Percentiles rank a stretch among this genome's conserved stretches.
These are phyloP conservation scores for Puccinia triticina DNA, from an alignment of 1,284 basidiomycete species.

Conservation along the genomic window DNA sequence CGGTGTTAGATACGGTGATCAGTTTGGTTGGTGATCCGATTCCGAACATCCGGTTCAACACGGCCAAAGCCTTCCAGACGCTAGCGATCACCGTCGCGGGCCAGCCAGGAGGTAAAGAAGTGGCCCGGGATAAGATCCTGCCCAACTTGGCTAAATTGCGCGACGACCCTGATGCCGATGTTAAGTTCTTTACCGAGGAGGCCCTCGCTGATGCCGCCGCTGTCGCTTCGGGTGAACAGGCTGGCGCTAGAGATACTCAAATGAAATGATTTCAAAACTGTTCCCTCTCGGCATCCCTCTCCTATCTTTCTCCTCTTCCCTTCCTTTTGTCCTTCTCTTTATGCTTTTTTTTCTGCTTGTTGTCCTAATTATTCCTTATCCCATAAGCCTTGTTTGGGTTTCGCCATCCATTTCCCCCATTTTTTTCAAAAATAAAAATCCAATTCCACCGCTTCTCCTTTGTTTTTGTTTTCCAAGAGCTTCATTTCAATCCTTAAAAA, in stretches of 20 bases:
- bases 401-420: neutral
- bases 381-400: neutral
- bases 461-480: too few relatives aligned
- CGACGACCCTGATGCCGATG: constrained; percentile 91
- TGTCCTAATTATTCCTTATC: neutral
- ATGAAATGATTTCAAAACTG: constrained; percentile 34
- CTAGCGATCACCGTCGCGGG: constrained; percentile 73
- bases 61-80: constrained; percentile 84
- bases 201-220: constrained; percentile 57
- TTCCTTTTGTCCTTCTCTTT: neutral
- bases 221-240: constrained; percentile 50
- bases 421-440: neutral
- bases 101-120: constrained; percentile 72
- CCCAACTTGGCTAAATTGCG: constrained; percentile 84
- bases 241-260: constrained; percentile 47
- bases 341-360: neutral
- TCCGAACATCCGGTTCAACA: constrained; percentile 99
- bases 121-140: constrained; percentile 74
- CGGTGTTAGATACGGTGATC: constrained; percentile 83
- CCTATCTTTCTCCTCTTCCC: neutral
- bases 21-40: constrained; percentile 87
- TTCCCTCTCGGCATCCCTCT: neutral
- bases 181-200: constrained; percentile 70
- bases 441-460: too few relatives aligned
- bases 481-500: too few relatives aligned